Conservation (phyloP, 106 monocot species). For the Xerophyta viscosa region DNA sequence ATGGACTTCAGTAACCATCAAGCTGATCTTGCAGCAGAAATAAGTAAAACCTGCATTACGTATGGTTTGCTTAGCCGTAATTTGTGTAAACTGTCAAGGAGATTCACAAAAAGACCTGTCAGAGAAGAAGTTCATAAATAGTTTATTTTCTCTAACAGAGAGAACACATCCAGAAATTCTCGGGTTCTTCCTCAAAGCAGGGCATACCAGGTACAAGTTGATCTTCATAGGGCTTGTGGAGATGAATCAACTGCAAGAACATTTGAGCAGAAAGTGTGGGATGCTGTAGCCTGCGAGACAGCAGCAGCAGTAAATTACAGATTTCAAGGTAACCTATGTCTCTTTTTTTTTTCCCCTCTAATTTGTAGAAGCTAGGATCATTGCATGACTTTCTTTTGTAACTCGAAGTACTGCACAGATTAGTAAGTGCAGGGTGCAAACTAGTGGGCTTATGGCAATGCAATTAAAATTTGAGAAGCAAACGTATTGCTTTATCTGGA, state of each 20-base stretch:
- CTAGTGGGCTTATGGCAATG: no score
- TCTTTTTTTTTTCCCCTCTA: no score
- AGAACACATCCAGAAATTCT: conserved; percentile 28
- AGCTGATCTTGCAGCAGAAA: conserved; percentile 69
- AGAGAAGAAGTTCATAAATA: conserved; percentile 61
- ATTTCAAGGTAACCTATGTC: conserved; percentile 28
- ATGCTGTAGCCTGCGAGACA: conserved; percentile 77
- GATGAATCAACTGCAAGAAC: conserved; percentile 49
- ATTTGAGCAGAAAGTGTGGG: conserved; percentile 69
- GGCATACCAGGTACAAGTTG: conserved; percentile 78
- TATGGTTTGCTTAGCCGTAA: conserved; percentile 81
- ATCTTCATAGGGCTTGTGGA: conserved; percentile 83
- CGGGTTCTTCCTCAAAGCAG: conserved; percentile 72
- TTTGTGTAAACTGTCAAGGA: conserved; percentile 70
- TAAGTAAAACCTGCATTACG: conserved; percentile 65
- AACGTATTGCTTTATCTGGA: no score
- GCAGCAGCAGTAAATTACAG: conserved; percentile 66
- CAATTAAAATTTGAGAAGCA: no score
- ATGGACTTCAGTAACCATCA: conserved; percentile 53
- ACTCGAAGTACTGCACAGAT: no score
- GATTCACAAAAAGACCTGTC: conserved; percentile 53
- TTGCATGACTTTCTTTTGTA: no score
- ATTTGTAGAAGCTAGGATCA: no score
- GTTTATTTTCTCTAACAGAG: conserved; percentile 41
- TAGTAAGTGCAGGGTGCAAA: no score